Evolutionary conservation across 1,284 basidiomycete genomes (phyloP).

Genomic region (Ustilago hordei): DNA sequence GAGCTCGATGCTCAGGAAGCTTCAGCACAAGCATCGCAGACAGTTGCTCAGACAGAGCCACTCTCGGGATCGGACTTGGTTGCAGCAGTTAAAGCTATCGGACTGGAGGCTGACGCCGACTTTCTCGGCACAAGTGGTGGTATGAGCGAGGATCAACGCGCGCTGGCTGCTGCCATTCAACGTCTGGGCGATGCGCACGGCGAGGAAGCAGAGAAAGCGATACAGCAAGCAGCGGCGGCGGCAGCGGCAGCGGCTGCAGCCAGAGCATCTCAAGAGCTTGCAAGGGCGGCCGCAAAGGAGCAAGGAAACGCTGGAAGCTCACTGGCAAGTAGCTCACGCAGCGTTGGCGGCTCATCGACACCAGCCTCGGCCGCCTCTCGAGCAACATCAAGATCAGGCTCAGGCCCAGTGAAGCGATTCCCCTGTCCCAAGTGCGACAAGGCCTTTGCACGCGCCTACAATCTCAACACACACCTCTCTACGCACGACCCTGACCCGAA

Average conservation of each 20-base stretch:
- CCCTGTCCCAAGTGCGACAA: constrained; percentile 64
- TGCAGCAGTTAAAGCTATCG: constrained; percentile 55
- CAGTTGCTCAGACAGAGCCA: constrained; percentile 11
- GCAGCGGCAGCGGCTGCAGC: constrained; percentile 36
- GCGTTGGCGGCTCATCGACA: constrained; percentile 9
- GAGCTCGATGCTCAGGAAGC: constrained; percentile 24
- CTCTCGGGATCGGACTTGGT: constrained; percentile 47
- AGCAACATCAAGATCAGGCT: constrained; percentile 6
- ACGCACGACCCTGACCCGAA: constrained; percentile 83
- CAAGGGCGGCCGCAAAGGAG: constrained; percentile 33
- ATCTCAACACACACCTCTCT: constrained; percentile 88
- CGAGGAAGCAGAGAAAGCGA: constrained; percentile 42
- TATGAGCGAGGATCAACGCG: constrained; percentile 50
- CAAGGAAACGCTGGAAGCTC: neutral
- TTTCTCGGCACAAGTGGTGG: constrained; percentile 34
- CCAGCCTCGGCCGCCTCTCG: constrained; percentile 14
- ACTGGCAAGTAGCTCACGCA: neutral
- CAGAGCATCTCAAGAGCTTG: constrained; percentile 44
- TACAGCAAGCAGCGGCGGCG: constrained; percentile 48
- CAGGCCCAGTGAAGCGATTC: constrained; percentile 56
- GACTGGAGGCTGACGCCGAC: constrained; percentile 49
- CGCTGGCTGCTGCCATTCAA: constrained; percentile 53
- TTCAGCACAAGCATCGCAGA: neutral
- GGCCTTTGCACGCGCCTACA: constrained; percentile 90
- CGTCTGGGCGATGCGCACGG: constrained; percentile 47